phyloP scores from a whole-genome alignment of 352 stramenopile species.

The Pythium biforme region DNA sequence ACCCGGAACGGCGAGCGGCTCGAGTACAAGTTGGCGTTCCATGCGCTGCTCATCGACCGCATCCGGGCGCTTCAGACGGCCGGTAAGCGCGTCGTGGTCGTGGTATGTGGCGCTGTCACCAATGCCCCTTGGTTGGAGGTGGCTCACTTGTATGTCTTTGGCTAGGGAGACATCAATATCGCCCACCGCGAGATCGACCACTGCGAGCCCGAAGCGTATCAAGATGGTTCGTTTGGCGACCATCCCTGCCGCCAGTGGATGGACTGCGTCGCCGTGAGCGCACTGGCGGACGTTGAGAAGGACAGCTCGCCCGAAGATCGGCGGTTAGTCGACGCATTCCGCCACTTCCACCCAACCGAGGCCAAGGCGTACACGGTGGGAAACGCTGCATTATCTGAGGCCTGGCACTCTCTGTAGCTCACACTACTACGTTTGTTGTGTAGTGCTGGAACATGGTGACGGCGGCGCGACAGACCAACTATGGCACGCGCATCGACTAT shows the following conservation, averaged over 20 bases:
- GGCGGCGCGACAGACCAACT: conserved; percentile 86
- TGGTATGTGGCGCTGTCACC: conserved; percentile 35
- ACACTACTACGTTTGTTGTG: background rate
- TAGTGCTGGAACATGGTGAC: conserved; percentile 89
- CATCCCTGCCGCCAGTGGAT: conserved; percentile 76
- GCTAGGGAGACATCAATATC: conserved; percentile 84
- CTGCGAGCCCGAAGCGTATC: conserved; percentile 44
- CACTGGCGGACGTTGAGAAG: conserved; percentile 12
- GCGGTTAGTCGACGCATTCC: conserved; percentile 78
- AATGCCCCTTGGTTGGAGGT: no score
- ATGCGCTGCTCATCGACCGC: conserved; percentile 64
- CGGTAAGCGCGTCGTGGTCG: conserved; percentile 58
- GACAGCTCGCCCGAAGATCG: background rate
- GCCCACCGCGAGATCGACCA: conserved; percentile 78
- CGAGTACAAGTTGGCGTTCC: conserved; percentile 87
- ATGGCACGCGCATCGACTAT: conserved; percentile 90
- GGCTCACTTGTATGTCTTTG: background rate
- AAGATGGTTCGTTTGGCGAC: conserved; percentile 44
- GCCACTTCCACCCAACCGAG: conserved; percentile 68
- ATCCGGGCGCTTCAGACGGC: conserved; percentile 47
- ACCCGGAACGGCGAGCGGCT: conserved; percentile 62
- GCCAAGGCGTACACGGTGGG: conserved; percentile 80
- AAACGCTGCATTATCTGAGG: no score
- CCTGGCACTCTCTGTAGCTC: no score
- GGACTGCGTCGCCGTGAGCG: conserved; percentile 38